Conservation (phyloP, 441 rosid species). For the California macrophylla region DNA sequence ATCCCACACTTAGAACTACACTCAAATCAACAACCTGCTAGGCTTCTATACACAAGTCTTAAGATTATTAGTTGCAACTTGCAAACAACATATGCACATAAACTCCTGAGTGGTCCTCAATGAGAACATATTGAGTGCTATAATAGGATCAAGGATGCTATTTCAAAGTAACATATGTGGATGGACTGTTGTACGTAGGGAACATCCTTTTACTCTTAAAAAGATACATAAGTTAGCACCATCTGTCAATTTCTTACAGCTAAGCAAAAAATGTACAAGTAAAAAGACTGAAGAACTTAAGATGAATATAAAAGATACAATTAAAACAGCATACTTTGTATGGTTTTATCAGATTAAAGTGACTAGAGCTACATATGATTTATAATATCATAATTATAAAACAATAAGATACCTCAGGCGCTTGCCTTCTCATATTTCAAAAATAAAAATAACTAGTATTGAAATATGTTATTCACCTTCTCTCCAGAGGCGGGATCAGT, state of each 20-base stretch:
- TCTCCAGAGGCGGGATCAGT: constrained; percentile 78
- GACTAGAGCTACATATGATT: constrained; percentile 3
- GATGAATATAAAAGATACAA: background rate
- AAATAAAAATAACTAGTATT: background rate
- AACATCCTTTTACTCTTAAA: background rate
- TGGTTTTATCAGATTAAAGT: background rate
- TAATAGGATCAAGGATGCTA: background rate
- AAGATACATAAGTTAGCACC: background rate
- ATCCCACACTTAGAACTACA: background rate
- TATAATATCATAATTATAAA: background rate
- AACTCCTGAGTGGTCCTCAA: background rate
- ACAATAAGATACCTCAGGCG: background rate
- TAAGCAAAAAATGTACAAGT: background rate
- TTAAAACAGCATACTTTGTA: background rate
- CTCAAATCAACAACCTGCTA: background rate
- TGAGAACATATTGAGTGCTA: background rate
- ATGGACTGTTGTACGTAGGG: background rate
- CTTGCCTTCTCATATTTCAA: constrained; percentile 1
- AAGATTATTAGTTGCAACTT: background rate
- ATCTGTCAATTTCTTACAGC: background rate
- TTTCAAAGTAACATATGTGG: background rate
- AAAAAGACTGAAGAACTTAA: background rate
- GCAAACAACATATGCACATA: background rate
- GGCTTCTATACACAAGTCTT: background rate
- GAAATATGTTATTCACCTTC: constrained; percentile 37